A percentile compares a stretch with the other conserved stretches of the same genome.
These are phyloP conservation scores for Didymella segeticola DNA, from an alignment of 2,329 filamentous ascomycete genomes.

Conservation along the genomic window DNA sequence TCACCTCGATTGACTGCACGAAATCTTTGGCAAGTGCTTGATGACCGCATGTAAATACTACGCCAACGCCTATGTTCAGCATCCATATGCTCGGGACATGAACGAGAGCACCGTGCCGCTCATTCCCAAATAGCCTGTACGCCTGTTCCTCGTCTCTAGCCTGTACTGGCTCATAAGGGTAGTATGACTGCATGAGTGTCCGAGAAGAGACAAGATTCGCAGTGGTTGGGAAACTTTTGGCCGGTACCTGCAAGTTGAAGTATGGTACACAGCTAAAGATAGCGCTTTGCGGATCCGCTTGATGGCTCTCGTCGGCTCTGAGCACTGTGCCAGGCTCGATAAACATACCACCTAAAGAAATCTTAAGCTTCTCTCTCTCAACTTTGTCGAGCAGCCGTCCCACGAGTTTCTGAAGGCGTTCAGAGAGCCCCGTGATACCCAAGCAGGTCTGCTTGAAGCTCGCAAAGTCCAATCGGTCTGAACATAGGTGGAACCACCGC, in stretches of 20 bases:
- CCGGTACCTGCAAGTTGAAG: constrained; percentile 25
- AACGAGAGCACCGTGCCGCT: constrained; percentile 24
- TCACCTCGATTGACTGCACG: constrained; percentile 35
- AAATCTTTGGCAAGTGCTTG: constrained; percentile 28
- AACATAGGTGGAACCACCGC: constrained; percentile 39
- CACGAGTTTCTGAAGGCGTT: constrained; percentile 24
- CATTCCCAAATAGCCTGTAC: constrained; percentile 32
- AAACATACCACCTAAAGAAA: constrained; percentile 37
- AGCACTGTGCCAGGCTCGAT: constrained; percentile 45
- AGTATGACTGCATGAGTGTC: constrained; percentile 43
- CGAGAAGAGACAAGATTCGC: constrained; percentile 26
- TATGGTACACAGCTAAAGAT: constrained; percentile 44
- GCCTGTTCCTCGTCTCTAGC: constrained; percentile 43
- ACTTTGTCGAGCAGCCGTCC: constrained; percentile 28
- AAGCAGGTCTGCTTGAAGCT: constrained; percentile 37
- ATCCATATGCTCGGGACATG: constrained; percentile 43
- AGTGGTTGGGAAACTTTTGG: background rate
- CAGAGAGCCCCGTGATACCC: constrained; percentile 25
- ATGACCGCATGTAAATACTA: constrained; percentile 41
- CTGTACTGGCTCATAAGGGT: constrained; percentile 40
- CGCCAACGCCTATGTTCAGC: constrained; percentile 33
- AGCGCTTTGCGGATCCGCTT: constrained; percentile 27
- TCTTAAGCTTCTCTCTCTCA: constrained; percentile 34
- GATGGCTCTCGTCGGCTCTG: constrained; percentile 33
- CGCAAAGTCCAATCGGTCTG: constrained; percentile 26